These are phyloP conservation scores for Solidago caesia DNA, from an alignment of 129 eudicot species.

Conservation along the genomic window DNA sequence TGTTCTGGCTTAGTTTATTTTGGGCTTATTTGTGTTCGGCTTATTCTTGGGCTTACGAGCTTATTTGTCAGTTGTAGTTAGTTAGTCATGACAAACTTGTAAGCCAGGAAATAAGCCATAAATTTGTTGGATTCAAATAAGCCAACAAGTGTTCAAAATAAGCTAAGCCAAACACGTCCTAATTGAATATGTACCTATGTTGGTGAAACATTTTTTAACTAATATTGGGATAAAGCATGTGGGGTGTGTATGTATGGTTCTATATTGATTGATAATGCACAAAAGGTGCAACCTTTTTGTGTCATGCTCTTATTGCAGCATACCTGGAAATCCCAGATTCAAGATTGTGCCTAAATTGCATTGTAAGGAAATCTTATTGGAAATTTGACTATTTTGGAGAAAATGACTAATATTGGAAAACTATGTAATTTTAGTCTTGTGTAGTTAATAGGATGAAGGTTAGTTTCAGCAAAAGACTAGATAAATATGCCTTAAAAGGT, in stretches of 20 bases:
- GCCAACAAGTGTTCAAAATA: background rate
- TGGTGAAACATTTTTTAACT: too few relatives aligned
- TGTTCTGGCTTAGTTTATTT: too few relatives aligned
- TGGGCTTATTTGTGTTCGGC: too few relatives aligned
- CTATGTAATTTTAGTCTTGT: background rate
- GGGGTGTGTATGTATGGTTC: background rate
- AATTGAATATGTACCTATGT: too few relatives aligned
- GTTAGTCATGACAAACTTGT: too few relatives aligned
- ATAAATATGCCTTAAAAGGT: background rate
- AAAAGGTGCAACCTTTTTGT: background rate
- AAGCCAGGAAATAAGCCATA: too few relatives aligned
- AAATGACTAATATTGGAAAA: background rate
- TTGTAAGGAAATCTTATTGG: background rate
- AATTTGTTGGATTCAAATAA: background rate
- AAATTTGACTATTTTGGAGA: conserved; percentile 1
- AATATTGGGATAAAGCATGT: background rate
- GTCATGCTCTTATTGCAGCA: conserved; percentile 22
- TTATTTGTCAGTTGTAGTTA: too few relatives aligned
- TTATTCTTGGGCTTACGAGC: too few relatives aligned
- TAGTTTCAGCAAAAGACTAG: conserved; percentile 13
- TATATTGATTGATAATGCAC: background rate
- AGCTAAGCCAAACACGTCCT: background rate
- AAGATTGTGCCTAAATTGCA: conserved; percentile 13
- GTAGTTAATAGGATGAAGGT: background rate
- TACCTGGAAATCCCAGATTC: background rate